Base-by-base conservation (phyloP, 2,329 filamentous ascomycete species). In the Aureobasidium sp. region DNA sequence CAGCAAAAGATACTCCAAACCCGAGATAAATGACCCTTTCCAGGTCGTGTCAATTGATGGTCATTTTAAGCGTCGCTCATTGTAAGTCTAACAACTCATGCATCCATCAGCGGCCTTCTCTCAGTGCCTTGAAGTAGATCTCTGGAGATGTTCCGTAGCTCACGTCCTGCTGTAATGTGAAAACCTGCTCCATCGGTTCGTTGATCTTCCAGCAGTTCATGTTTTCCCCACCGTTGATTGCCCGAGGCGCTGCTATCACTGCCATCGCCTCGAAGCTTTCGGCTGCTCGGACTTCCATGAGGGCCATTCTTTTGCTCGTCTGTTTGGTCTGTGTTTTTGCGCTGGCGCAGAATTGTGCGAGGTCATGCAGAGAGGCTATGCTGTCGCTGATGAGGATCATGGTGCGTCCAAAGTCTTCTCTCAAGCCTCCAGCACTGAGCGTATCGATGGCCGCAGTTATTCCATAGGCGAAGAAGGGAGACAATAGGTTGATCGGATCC, bases 401-500 rank as follows among this genome's bases (percentile, higher is more conserved):
- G 9, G 46, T 61, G 13, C 42, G 50, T 15, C 45, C 60, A 21
- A 51, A 31, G 3, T 58, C 54, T 23, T 61, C 60, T 27, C 10
- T 38, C 1, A 53, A 31, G 6, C 85, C 83, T 38, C 35, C 35
- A n/a, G 35, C 35, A 6, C 35, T 38, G 15, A 38, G 35, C 35
- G 15, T n/a, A n/a, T 38, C 35, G 15, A 38, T 38, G 35, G 35
- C 35, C 13, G 35, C 13, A 17, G 35, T 38, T 4, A 38, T n/a
- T n/a, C 13, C 35, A 38, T 38, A 83, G n/a, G 82, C 83, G 19
- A 83, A 75, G 63, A 86, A 84, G 0, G 86, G 84, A 31, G 59
- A 63, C 9, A 66, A 42, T 8, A 64, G 33, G 23, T 62, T 58
- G 23, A 55, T 43, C 42, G 57, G 45, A 42, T 33, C 46, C 42